Evolutionary conservation across 208 protist genomes (phyloP).

Genomic region (Trypanosoma avium): DNA sequence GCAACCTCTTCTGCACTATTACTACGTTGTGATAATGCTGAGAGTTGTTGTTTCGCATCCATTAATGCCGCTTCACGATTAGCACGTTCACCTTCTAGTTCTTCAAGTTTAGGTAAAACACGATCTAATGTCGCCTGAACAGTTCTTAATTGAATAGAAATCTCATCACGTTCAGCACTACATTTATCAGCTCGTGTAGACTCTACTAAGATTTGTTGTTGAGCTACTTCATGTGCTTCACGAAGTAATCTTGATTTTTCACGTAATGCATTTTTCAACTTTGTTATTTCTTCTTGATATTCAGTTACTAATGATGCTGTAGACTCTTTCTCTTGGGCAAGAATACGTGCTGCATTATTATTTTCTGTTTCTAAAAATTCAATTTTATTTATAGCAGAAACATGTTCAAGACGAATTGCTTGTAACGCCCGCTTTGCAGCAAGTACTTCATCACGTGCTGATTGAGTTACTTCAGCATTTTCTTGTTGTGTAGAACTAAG

Average conservation of each 20-base stretch:
- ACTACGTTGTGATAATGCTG: conserved; percentile 40
- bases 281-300: conserved; percentile 38
- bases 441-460: conserved; percentile 48
- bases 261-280: conserved; percentile 22
- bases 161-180: conserved; percentile 20
- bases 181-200: conserved; percentile 31
- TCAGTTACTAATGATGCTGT: conserved; percentile 37
- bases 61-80: conserved; percentile 50
- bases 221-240: background rate
- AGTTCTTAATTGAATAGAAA: conserved; percentile 30
- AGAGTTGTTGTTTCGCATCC: conserved; percentile 61
- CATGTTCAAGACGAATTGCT: conserved; percentile 28
- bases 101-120: conserved; percentile 46
- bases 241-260: conserved; percentile 1
- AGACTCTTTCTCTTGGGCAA: conserved; percentile 44
- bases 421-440: conserved; percentile 49
- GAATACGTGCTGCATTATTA: conserved; percentile 36
- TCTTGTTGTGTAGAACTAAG: conserved; percentile 31
- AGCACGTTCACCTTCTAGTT: conserved; percentile 55
- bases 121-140: conserved; percentile 40
- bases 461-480: conserved; percentile 23
- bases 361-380: conserved; percentile 41
- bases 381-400: conserved; percentile 23
- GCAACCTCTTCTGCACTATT: conserved; percentile 41
- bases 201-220: background rate